Evolutionary conservation across 225 moss, liverwort and hornwort genomes (phyloP).

Genomic region (Pleurozium schreberi): DNA sequence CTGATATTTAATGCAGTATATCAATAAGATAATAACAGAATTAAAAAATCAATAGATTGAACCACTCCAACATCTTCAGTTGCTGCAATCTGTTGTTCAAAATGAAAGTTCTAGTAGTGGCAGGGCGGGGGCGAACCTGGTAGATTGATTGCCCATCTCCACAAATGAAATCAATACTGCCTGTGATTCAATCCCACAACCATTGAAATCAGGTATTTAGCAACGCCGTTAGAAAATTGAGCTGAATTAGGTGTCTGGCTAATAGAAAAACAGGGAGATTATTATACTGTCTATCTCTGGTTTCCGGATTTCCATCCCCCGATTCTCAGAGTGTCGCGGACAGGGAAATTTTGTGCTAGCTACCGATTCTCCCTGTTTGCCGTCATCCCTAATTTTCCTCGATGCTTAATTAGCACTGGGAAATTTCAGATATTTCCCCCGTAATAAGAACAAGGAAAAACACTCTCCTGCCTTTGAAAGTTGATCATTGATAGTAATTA

Average conservation of each 20-base stretch:
- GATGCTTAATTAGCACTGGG: neutral
- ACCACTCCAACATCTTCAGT: neutral
- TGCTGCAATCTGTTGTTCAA: neutral
- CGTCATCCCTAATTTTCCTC: neutral
- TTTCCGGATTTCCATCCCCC: neutral
- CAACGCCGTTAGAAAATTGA: neutral
- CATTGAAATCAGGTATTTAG: neutral
- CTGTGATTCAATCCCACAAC: neutral
- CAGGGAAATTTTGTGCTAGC: neutral
- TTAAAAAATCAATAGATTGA: neutral
- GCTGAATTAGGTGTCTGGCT: neutral
- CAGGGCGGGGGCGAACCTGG: constrained; percentile 1
- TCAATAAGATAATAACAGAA: no score
- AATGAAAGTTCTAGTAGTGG: neutral
- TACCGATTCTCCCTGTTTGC: no score
- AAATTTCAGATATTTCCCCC: neutral
- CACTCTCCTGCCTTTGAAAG: neutral
- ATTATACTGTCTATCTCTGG: neutral
- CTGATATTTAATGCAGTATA: no score
- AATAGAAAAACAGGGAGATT: neutral
- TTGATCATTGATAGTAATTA: neutral
- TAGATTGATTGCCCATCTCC: constrained; percentile 50
- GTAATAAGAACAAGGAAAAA: neutral
- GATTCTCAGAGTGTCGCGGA: neutral
- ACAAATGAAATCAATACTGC: constrained; percentile 52